A percentile compares a stretch with the other conserved stretches of the same genome.
Evolutionary conservation across 768 basidiomycete genomes (phyloP).

Genomic region (Chalciporus piperatus): DNA sequence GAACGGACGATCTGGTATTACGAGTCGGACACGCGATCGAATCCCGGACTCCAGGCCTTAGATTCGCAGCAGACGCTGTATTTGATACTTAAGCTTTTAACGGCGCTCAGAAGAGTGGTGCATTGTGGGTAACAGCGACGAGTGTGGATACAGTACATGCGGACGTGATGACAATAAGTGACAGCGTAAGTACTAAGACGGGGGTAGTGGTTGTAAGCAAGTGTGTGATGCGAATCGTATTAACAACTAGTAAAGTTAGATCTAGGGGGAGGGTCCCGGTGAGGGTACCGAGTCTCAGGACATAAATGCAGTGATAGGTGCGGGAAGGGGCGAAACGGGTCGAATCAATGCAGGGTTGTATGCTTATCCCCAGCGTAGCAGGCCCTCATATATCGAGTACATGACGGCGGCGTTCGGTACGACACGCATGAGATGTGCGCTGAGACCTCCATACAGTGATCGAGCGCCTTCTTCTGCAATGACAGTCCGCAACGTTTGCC

Average conservation of each 20-base stretch:
- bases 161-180: conserved; percentile 5
- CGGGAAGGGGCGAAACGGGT: not conserved
- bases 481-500: conserved; percentile 81
- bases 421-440: conserved; percentile 93
- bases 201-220: conserved; percentile 4
- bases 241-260: conserved; percentile 12
- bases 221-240: conserved; percentile 5
- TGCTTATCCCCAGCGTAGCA: conserved; percentile 54
- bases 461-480: conserved; percentile 87
- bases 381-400: conserved; percentile 92
- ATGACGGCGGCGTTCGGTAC: conserved; percentile 97
- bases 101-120: conserved; percentile 20
- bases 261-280: conserved; percentile 9
- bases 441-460: conserved; percentile 87
- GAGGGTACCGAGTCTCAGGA: too few relatives aligned
- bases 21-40: conserved; percentile 51
- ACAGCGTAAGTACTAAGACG: conserved; percentile 15
- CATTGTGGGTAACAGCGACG: conserved; percentile 22
- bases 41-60: not conserved
- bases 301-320: not conserved
- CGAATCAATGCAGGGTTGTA: not conserved
- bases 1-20: conserved; percentile 61
- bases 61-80: not conserved
- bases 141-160: conserved; percentile 21
- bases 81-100: not conserved